Conservation (phyloP, 306 rosid genomes). For the Dryas drummondii region DNA sequence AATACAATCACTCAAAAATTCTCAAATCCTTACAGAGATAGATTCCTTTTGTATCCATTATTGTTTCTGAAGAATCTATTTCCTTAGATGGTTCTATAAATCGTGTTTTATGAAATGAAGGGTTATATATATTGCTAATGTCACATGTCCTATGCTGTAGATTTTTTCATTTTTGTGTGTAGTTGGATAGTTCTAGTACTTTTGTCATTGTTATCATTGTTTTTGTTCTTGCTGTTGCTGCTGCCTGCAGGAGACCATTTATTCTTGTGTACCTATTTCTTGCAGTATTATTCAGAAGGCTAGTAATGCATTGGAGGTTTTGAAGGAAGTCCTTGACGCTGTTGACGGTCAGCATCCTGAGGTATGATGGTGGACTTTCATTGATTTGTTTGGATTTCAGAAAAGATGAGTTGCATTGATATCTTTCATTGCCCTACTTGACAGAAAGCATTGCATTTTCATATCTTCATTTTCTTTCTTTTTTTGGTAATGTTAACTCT, state of each 20-base stretch:
- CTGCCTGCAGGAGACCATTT: background rate
- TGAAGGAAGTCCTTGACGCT: slow-evolving; percentile 90
- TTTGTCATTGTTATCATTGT: background rate
- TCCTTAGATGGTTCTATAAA: background rate
- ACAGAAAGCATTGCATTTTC: background rate
- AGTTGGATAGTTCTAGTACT: background rate
- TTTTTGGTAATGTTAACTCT: background rate
- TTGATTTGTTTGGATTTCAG: background rate
- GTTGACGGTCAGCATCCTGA: slow-evolving; percentile 68
- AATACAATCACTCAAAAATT: background rate
- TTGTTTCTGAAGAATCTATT: background rate
- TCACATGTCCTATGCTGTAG: background rate
- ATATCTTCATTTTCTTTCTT: background rate
- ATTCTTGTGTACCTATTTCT: slow-evolving; percentile 25
- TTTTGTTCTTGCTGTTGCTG: background rate
- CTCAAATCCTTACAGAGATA: background rate
- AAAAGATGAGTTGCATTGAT: background rate
- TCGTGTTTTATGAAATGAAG: background rate
- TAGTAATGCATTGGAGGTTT: slow-evolving; percentile 69
- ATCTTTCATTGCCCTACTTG: background rate
- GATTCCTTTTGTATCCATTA: background rate
- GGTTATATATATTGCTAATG: background rate
- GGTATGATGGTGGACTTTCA: slow-evolving; percentile 48
- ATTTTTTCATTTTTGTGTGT: background rate
- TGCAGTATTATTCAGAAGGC: slow-evolving; percentile 90